Conservation (phyloP, 768 basidiomycete genomes). For the Boletus sp. region DNA sequence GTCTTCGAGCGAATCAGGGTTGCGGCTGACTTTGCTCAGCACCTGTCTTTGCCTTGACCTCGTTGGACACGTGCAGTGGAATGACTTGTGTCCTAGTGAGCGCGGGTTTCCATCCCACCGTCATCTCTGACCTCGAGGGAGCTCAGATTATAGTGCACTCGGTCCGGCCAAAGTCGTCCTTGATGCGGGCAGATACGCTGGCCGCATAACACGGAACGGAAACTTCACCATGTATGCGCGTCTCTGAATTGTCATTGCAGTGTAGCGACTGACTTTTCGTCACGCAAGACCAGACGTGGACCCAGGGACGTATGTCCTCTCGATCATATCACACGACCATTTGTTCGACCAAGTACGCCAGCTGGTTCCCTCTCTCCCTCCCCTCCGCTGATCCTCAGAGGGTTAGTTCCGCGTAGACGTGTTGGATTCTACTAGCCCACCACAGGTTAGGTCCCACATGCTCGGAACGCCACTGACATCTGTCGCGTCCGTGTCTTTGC, state of each 20-base stretch:
- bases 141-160: constrained; percentile 39
- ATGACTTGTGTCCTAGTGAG: constrained; percentile 64
- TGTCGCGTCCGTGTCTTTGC: constrained; percentile 49
- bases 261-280: constrained; percentile 10
- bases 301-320: constrained; percentile 67
- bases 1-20: not conserved
- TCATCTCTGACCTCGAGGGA: constrained; percentile 4
- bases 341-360: constrained; percentile 64
- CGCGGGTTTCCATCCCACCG: constrained; percentile 7
- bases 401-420: constrained; percentile 69
- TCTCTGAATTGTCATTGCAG: not conserved
- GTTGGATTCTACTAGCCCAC: constrained; percentile 38
- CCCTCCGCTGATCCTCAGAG: not conserved
- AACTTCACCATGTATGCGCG: constrained; percentile 62
- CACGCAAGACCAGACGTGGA: constrained; percentile 59
- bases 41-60: constrained; percentile 50
- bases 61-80: constrained; percentile 65
- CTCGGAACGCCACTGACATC: constrained; percentile 69
- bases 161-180: constrained; percentile 59
- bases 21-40: constrained; percentile 9
- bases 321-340: constrained; percentile 64
- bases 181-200: constrained; percentile 55
- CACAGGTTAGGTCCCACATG: constrained; percentile 61
- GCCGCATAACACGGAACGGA: constrained; percentile 55
- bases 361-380: not conserved